Base-by-base conservation (phyloP, 306 rosid species). In the Begonia fuchsioides region DNA sequence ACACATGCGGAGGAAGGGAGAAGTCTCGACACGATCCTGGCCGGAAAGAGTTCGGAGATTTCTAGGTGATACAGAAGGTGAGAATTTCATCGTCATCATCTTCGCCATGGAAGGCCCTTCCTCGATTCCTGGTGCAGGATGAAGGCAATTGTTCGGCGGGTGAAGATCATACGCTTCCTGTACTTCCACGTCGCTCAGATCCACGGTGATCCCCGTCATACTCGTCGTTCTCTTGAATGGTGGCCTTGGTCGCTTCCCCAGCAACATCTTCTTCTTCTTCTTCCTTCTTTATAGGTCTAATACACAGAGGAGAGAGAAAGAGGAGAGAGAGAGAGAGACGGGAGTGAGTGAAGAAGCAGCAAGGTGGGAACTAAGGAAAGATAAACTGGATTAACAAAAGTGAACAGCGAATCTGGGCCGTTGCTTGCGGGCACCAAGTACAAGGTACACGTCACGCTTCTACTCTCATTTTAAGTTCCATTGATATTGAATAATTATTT, bases 351-450 rank as follows among this genome's bases (percentile, higher is more conserved):
- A 1, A 13, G 43, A 11, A 50, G n/a, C n/a, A 44, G 26, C 12
- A 10, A 18, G 48, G n/a, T 11, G 13, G 19, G 12, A 38, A n/a
- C n/a, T n/a, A n/a, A 44, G 1, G 51, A 45, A 32, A 55, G 12
- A 44, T 17, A 45, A 44, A 38, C 26, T 38, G 15, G 44, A 56
- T 10, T 19, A 6, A 18, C 32, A 0, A 55, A 43, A 17, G 18
- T n/a, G 18, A 7, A 55, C 13, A 20, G 59, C 14, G 50, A 55
- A 86, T 76, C 90, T 66, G 45, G 64, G 52, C 94, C 96, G 74
- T 78, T 73, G 72, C 56, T 69, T 70, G 70, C 39, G 62, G 51
- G 32, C 64, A 68, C 60, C 57, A 43, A 47, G 38, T 54, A 44
- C 47, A 39, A 58, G 57, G 13, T 35, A 57, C 64, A 62, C 74